Evolutionary conservation across 805 yeast genomes (phyloP).

Genomic region (Wickerhamiella occidentalis): DNA sequence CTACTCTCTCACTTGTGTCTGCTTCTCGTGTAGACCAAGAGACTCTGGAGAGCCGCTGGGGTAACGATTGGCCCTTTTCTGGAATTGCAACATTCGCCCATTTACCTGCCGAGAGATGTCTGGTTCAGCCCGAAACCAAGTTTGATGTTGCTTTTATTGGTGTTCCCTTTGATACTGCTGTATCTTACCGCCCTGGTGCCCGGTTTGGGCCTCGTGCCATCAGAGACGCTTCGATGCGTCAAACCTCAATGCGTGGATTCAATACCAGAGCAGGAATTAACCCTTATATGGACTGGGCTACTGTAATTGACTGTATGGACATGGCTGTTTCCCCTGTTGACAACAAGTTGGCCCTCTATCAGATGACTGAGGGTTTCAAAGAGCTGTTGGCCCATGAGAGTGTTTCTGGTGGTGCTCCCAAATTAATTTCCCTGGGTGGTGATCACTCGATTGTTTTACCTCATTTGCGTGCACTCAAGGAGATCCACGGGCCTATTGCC

Average conservation of each 20-base stretch:
- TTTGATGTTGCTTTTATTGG: constrained; percentile 69
- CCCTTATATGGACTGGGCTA: constrained; percentile 45
- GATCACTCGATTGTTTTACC: constrained; percentile 71
- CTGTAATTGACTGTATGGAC: constrained; percentile 54
- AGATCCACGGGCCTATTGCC: constrained; percentile 53
- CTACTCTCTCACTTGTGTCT: not conserved
- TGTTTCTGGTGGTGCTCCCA: constrained; percentile 35
- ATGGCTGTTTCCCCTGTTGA: constrained; percentile 60
- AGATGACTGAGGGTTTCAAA: constrained; percentile 46
- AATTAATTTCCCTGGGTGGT: constrained; percentile 66
- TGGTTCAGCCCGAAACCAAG: constrained; percentile 33
- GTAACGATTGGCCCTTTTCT: constrained; percentile 50
- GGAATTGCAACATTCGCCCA: constrained; percentile 53
- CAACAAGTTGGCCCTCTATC: constrained; percentile 48
- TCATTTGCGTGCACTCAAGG: constrained; percentile 50
- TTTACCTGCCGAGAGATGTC: constrained; percentile 47
- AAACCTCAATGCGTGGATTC: constrained; percentile 54
- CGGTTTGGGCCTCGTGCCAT: constrained; percentile 56
- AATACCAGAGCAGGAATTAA: constrained; percentile 52
- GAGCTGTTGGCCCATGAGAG: constrained; percentile 36
- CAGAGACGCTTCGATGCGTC: constrained; percentile 37
- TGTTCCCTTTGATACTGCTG: constrained; percentile 76
- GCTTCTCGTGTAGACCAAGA: not conserved
- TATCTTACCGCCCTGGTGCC: constrained; percentile 68
- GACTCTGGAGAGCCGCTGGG: constrained; percentile 51